Percentiles rank a stretch among this genome's conserved stretches.
Conservation (phyloP, 371 early-diverging fungal species). For the Fennellomyces sp. region DNA sequence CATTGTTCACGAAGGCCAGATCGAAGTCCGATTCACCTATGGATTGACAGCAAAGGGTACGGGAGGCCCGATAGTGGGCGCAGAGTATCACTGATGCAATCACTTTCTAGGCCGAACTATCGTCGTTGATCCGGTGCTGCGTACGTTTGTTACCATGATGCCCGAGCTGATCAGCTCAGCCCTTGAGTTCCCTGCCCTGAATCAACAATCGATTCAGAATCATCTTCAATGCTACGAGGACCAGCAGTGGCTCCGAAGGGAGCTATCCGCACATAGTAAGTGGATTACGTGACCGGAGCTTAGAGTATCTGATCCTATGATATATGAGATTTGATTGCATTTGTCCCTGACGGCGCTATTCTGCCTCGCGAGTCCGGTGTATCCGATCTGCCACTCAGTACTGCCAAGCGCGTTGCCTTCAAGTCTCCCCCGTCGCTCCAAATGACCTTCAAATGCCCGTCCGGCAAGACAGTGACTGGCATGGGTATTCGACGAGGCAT, state of each 20-base stretch:
- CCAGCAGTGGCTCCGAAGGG: slow-evolving; percentile 8
- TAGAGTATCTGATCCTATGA: not conserved
- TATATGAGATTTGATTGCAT: slow-evolving; percentile 31
- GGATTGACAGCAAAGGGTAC: slow-evolving; percentile 7
- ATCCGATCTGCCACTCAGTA: slow-evolving; percentile 40
- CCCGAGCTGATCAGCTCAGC: not conserved
- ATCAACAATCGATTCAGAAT: not conserved
- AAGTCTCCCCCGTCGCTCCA: slow-evolving; percentile 14
- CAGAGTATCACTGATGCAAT: no score
- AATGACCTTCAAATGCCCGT: slow-evolving; percentile 34
- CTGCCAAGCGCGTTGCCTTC: not conserved
- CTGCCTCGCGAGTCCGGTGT: slow-evolving; percentile 54
- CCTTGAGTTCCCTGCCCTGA: not conserved
- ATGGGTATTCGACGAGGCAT: slow-evolving; percentile 52
- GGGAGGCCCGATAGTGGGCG: no score
- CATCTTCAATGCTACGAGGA: slow-evolving; percentile 1
- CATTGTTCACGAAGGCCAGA: not conserved
- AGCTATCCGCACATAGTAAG: not conserved
- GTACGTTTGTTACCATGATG: not conserved
- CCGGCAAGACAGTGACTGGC: slow-evolving; percentile 40
- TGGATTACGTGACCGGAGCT: not conserved
- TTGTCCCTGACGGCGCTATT: slow-evolving; percentile 52
- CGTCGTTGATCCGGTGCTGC: not conserved
- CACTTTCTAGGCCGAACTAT: slow-evolving; percentile 11
- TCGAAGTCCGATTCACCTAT: slow-evolving; percentile 6